Base-by-base conservation (phyloP, 1,284 basidiomycete genomes). In the Coriolopsis trogii region DNA sequence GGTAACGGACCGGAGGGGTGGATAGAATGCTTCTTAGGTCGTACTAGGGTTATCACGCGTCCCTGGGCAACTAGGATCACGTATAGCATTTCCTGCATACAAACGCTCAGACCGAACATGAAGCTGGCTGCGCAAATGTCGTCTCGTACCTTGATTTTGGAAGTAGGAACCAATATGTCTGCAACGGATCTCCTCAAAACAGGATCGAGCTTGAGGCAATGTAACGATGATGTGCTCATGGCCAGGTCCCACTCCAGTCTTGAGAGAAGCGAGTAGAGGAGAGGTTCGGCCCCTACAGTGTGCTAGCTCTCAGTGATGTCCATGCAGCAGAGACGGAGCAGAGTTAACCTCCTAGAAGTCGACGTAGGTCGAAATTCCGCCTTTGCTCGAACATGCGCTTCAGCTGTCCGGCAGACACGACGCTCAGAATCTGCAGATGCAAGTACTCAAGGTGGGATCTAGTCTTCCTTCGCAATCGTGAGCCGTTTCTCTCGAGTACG, bases 391-490 rank as follows among this genome's bases (percentile, higher is more conserved):
- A 98, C 58, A 96, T 90, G 33, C 85, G 79, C 25, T 82, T 80
- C 4, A 99, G 77, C 68, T 98, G 95, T 7, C 87, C 78, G 1
- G 84, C 88, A 0, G 94, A 91, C 28, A 98, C 85, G 23, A 98
- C 85, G 58, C 91, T 95, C 41, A 98, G 71, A 43, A 98, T 91
- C 70, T 97, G 95, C 3, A 96, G 75, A 67, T 99, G 89, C 8
- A 99, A 78, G 70, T 96, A 95, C 68, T 98, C 95, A 58, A 99
- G 81, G 74, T 98, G 96, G 40, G 86, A 84, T 41, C 95, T 85
- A 58, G 91, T 87, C 95, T 97, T 84, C 58, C 80, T 81, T 85
- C 73, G 75, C 71, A 68, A 73, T 67, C 55, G 64, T 73, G 61
- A 72, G 68, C 47, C 20, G 15, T 16, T 13, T 43, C 30, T 23